These are phyloP conservation scores for Volvox carteri DNA, from an alignment of 163 green algal species.

Conservation along the genomic window DNA sequence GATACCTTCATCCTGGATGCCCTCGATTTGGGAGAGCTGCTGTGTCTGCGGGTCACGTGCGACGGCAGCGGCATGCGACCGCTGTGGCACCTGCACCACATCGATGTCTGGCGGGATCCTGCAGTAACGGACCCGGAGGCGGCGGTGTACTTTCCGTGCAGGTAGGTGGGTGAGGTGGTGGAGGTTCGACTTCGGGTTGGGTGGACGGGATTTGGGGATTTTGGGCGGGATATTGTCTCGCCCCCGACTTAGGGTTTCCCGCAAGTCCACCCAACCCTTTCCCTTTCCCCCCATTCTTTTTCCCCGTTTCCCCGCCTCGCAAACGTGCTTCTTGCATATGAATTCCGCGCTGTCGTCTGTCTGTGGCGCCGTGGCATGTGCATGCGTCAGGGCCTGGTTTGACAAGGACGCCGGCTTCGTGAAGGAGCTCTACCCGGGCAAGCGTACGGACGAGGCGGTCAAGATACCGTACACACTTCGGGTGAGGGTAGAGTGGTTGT, in stretches of 20 bases:
- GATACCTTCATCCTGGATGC: slow-evolving; percentile 67
- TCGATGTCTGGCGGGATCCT: slow-evolving; percentile 60
- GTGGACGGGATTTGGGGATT: not conserved
- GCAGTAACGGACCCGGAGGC: slow-evolving; percentile 2
- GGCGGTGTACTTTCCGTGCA: slow-evolving; percentile 57
- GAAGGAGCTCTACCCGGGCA: slow-evolving; percentile 62
- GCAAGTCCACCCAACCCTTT: too few species aligned
- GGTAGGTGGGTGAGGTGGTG: too few species aligned
- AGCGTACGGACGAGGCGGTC: slow-evolving; percentile 30
- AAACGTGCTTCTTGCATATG: too few species aligned
- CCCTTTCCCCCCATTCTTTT: too few species aligned
- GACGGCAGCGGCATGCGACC: slow-evolving; percentile 60
- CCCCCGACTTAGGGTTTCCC: too few species aligned
- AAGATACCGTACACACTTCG: slow-evolving; percentile 46
- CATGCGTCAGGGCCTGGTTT: slow-evolving; percentile 57
- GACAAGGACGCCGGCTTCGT: slow-evolving; percentile 59
- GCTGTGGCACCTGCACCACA: slow-evolving; percentile 74
- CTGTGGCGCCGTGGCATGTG: too few species aligned
- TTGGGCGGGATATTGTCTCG: too few species aligned
- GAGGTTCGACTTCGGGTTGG: too few species aligned
- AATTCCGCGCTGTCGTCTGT: too few species aligned
- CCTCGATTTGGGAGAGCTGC: slow-evolving; percentile 64
- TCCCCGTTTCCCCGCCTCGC: too few species aligned
- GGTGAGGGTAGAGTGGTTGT: too few species aligned
- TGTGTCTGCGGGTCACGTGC: slow-evolving; percentile 63